Percentiles rank a stretch among this genome's conserved stretches.
These are phyloP conservation scores for Lecanosticta acicola DNA, from an alignment of 2,329 filamentous ascomycete species.

Conservation along the genomic window DNA sequence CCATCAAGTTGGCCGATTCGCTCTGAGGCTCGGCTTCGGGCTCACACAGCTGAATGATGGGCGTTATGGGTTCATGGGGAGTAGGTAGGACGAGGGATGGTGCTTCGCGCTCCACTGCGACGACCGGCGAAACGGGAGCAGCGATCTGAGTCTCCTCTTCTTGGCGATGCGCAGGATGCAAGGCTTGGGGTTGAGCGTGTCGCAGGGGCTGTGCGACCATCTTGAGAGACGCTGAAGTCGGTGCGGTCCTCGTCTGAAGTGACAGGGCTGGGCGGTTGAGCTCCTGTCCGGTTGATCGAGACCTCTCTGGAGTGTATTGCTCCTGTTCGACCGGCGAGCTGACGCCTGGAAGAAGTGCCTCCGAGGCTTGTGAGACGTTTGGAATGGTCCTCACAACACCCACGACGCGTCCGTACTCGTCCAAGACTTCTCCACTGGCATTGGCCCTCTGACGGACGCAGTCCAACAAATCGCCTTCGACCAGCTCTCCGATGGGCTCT, in stretches of 20 bases:
- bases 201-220: neutral
- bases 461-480: conserved; percentile 40
- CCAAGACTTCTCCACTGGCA: conserved; percentile 43
- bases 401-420: conserved; percentile 44
- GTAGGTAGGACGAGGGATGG: too few relatives aligned
- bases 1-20: too few relatives aligned
- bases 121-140: neutral
- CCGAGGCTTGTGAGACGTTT: neutral
- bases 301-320: neutral
- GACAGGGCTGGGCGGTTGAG: neutral
- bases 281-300: neutral
- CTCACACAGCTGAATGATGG: too few relatives aligned
- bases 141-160: too few relatives aligned
- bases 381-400: conserved; percentile 29
- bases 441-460: conserved; percentile 45
- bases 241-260: neutral
- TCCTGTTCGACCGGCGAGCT: neutral
- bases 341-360: neutral
- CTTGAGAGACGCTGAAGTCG: neutral
- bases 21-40: too few relatives aligned
- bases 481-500: conserved; percentile 44
- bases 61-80: too few relatives aligned
- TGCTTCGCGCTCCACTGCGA: neutral
- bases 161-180: neutral
- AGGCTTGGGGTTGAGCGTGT: neutral